Conservation (phyloP, 2,329 filamentous ascomycete species). For the Aspergillus persii region DNA sequence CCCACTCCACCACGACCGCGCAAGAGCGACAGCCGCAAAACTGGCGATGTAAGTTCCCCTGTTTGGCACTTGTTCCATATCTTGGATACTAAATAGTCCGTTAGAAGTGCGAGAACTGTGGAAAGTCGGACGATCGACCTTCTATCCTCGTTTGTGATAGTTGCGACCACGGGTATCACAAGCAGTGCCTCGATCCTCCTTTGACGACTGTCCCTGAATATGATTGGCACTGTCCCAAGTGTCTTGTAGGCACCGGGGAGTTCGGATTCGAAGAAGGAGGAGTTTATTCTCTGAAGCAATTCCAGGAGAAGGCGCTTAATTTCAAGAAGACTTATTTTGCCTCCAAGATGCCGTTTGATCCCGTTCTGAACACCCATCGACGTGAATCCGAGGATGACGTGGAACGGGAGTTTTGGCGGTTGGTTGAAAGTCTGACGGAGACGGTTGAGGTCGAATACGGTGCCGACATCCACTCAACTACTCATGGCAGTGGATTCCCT, state of each 20-base stretch:
- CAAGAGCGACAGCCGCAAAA: conserved; percentile 55
- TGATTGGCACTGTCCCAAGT: conserved; percentile 95
- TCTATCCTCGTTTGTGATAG: conserved; percentile 82
- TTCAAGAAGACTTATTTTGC: conserved; percentile 96
- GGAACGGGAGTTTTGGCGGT: conserved; percentile 92
- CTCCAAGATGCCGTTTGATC: conserved; percentile 83
- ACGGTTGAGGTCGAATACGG: conserved; percentile 98
- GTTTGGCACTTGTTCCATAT: neutral
- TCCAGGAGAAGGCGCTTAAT: conserved; percentile 90
- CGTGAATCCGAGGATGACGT: conserved; percentile 93
- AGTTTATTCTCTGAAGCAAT: conserved; percentile 90
- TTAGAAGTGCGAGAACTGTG: conserved; percentile 82
- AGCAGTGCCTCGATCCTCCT: conserved; percentile 82
- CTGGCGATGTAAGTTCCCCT: conserved; percentile 53
- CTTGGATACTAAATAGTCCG: conserved; percentile 27
- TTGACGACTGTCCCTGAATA: conserved; percentile 72
- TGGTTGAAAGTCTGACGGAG: conserved; percentile 90
- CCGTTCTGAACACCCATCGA: conserved; percentile 73
- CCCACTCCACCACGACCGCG: conserved; percentile 64
- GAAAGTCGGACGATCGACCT: conserved; percentile 69
- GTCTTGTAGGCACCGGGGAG: conserved; percentile 91
- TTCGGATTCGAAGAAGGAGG: conserved; percentile 98
- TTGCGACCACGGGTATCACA: conserved; percentile 86
- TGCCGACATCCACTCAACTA: conserved; percentile 96
- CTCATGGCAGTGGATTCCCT: conserved; percentile 94